phyloP scores from a whole-genome alignment of 2,329 filamentous ascomycete genomes.

The Trichoderma lentiforme region DNA sequence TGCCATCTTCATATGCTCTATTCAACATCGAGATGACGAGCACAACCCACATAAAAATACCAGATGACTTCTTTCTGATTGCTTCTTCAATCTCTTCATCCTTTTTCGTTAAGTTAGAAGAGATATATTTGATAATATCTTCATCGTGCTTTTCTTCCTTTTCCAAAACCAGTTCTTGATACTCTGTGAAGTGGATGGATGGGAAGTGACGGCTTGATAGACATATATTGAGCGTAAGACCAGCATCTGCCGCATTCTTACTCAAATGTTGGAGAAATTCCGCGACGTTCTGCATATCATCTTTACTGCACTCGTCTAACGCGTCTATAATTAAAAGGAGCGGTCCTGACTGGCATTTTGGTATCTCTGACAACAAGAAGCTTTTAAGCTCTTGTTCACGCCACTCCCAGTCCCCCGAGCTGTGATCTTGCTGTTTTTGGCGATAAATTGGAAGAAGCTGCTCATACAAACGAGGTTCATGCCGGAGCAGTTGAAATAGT shows the following conservation, averaged over 20 bases:
- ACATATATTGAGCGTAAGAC: background rate
- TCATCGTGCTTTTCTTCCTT: background rate
- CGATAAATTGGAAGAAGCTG: background rate
- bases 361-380: background rate
- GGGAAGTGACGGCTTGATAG: background rate
- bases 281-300: background rate
- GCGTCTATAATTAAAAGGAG: background rate
- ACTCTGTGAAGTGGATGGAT: background rate
- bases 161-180: background rate
- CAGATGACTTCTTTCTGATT: background rate
- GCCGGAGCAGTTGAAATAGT: background rate
- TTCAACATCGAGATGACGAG: background rate
- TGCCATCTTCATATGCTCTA: background rate
- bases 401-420: background rate
- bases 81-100: background rate
- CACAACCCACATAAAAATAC: background rate
- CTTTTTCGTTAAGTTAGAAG: background rate
- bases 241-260: accelerated
- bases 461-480: background rate
- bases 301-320: background rate
- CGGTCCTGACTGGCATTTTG: background rate
- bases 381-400: background rate
- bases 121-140: background rate
- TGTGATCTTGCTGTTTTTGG: background rate
- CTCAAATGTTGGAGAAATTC: background rate